Conservation (phyloP, 2,329 filamentous ascomycete species). For the Fusarium algeriense region DNA sequence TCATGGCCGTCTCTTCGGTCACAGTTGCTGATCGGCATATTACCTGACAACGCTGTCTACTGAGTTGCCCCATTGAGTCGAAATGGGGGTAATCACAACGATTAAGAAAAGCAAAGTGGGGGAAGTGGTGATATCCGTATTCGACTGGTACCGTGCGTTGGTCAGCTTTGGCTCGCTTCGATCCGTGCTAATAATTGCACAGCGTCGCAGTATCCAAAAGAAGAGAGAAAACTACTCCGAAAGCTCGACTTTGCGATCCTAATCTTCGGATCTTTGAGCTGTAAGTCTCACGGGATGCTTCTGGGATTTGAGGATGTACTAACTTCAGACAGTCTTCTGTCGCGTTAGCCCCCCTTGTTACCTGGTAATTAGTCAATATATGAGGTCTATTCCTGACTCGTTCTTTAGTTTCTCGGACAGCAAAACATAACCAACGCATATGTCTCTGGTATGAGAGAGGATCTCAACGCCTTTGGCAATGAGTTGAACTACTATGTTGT, state of each 20-base stretch:
- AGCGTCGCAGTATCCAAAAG: neutral
- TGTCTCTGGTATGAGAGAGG: conserved; percentile 4
- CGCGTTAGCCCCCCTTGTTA: neutral
- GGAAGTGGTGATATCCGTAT: neutral
- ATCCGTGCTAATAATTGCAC: accelerated
- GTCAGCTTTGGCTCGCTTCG: accelerated
- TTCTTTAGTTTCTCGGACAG: neutral
- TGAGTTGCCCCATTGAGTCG: accelerated
- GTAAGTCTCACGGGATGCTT: neutral
- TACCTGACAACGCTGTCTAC: accelerated
- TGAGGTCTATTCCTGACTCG: accelerated
- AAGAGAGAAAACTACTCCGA: conserved; percentile 3
- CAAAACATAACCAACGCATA: conserved; percentile 13
- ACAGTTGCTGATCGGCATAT: accelerated
- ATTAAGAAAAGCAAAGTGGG: neutral
- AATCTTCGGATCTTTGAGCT: neutral
- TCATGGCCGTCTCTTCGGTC: accelerated
- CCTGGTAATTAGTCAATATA: neutral
- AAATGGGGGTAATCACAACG: neutral
- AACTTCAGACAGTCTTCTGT: neutral
- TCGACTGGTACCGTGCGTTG: conserved; percentile 8
- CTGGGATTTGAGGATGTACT: accelerated
- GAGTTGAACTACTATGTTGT: conserved; percentile 13
- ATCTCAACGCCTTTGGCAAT: neutral
- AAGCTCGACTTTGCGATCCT: conserved; percentile 8